Percentiles rank a stretch among this genome's conserved stretches.
phyloP scores from a whole-genome alignment of 2,329 filamentous ascomycete genomes.

The Sporothrix inflata region DNA sequence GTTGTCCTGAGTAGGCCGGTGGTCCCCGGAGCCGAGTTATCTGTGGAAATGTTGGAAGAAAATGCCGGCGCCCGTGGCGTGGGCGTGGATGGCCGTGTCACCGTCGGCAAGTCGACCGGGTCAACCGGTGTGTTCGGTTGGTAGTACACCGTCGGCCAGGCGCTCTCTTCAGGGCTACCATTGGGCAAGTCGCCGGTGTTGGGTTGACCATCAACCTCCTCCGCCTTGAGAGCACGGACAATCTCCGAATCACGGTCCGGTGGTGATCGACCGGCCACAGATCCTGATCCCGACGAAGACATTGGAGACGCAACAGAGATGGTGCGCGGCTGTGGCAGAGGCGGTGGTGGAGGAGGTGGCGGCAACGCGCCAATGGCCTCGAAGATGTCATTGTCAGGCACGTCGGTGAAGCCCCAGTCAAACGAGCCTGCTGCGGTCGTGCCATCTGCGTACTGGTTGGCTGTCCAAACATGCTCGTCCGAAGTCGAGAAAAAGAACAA shows the following conservation, averaged over 20 bases:
- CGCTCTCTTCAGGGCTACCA: conserved; percentile 11
- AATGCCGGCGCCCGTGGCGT: neutral
- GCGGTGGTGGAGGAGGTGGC: neutral
- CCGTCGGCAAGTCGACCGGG: neutral
- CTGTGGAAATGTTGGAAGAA: neutral
- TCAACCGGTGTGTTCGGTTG: neutral
- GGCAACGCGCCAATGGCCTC: neutral
- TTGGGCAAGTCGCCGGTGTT: conserved; percentile 12
- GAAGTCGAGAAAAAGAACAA: neutral
- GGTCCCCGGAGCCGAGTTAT: neutral
- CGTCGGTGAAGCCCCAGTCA: conserved; percentile 22
- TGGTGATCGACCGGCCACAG: neutral
- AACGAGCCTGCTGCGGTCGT: neutral
- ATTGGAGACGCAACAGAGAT: neutral
- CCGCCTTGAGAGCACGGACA: conserved; percentile 14
- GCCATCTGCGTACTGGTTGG: neutral
- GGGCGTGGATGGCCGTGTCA: neutral
- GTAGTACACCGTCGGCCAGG: conserved; percentile 12
- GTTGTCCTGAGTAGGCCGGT: neutral
- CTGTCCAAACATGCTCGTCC: neutral
- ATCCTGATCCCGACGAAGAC: neutral
- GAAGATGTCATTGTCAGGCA: neutral
- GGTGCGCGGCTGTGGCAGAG: neutral
- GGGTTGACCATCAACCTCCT: conserved; percentile 16
- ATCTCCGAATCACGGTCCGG: conserved; percentile 19